Evolutionary conservation across 306 rosid genomes (phyloP).

Genomic region (Cicer pinnatifidum): DNA sequence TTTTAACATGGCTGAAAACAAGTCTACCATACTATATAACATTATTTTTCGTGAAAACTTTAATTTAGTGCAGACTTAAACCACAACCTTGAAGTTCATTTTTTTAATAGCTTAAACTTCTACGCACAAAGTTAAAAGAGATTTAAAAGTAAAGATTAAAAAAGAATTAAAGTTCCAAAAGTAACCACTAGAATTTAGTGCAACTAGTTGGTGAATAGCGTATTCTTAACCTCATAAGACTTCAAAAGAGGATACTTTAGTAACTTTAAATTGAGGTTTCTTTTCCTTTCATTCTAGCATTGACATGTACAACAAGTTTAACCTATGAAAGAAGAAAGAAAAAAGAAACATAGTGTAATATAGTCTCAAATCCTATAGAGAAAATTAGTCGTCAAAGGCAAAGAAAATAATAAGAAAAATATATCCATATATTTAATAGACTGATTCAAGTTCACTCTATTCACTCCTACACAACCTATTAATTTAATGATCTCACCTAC

Average conservation of each 20-base stretch:
- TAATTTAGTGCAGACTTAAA: too few relatives aligned
- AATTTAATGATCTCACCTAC: too few relatives aligned
- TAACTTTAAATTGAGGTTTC: neutral
- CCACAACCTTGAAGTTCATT: neutral
- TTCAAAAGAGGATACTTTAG: too few relatives aligned
- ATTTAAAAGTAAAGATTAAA: neutral
- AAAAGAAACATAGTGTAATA: slow-evolving; percentile 28
- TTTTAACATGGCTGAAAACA: too few relatives aligned
- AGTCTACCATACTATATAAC: too few relatives aligned
- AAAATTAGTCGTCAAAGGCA: neutral
- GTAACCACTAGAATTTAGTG: neutral
- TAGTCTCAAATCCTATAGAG: slow-evolving; percentile 37
- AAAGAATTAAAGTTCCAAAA: neutral
- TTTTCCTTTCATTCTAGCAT: slow-evolving; percentile 27
- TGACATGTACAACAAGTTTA: slow-evolving; percentile 49
- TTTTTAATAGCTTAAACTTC: neutral
- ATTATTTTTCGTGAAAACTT: too few relatives aligned
- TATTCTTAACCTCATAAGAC: too few relatives aligned
- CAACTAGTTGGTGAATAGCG: too few relatives aligned
- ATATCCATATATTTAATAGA: neutral
- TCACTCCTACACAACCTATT: neutral
- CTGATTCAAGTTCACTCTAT: neutral
- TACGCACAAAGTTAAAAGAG: neutral
- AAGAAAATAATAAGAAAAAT: neutral
- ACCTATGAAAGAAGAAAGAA: slow-evolving; percentile 33